Base-by-base conservation (phyloP, 805 yeast species). In the Candida stauntonica region DNA sequence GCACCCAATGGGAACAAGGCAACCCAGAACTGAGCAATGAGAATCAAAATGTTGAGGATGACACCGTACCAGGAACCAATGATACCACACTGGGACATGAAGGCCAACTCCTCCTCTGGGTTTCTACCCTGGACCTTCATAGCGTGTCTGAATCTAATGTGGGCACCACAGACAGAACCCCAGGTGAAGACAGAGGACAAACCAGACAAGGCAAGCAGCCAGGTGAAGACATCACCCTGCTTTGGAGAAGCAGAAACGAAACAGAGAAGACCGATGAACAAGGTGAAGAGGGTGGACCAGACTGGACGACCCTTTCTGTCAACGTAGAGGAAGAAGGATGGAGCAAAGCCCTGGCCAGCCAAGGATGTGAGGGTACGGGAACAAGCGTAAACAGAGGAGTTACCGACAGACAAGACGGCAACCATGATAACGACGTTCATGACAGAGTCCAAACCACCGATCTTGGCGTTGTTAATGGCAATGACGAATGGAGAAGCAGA, bases 1-100 rank as follows among this genome's bases (percentile, higher is more conserved):
- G 31, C 58, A n/a, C 77, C 61, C 18, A 58, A 23, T 41, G 57
- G 57, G 48, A 48, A 52, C 26, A 47, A 63, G 5, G 91, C 89
- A 46, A 80, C 70, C 86, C 89, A 86, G 70, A 86, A 84, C 64
- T 84, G 89, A 26, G 88, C 86, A 42, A 75, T 66, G 43, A 87
- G 66, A 47, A 86, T 78, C 45, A 82, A 62, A 29, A 72, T 31
- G 59, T 79, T 79, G 50, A 87, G 62, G 26, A 63, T 43, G 17
- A 75, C 58, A 43, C 93, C 94, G 56, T 72, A 70, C 47, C 58
- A 61, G 1, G 94, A 80, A 38, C 94, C 94, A 46, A 56, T 62
- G 21, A 77, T 57, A 52, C 95, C 95, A 33, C 73, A 66, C 46
- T 79, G 84, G n/a, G 95, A 72, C 31, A 64, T 67, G 65, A 76